Evolutionary conservation across 257 asterid species (phyloP), one percentile per base, ranked within the genome.

Genomic region (Avicennia marina): DNA sequence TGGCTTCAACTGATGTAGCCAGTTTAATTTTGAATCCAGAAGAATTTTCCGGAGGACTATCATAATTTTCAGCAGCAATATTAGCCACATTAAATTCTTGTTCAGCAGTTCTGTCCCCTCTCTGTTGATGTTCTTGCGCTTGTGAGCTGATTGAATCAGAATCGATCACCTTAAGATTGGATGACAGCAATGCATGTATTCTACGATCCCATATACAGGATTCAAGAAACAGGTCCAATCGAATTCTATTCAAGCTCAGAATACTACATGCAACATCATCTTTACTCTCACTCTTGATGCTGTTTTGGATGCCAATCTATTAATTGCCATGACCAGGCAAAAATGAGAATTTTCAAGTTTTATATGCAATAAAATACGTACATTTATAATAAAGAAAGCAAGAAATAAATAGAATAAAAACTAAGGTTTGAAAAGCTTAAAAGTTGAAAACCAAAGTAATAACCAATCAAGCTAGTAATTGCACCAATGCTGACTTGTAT

Each of bases 131-230:
- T 27, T 55, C 61, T 22, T 42, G 42, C 24, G 44, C 61, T 24
- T 38, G 42, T 25, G 43, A 50, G 47, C 52, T 65, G n/a, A 53
- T 36, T 11, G 71, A 46, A 60, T 70, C 73, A 26, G 70, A 39
- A 38, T 58, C 55, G 25, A 66, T 25, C 43, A 56, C 75, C 59
- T 59, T 62, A 49, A 74, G 68, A 38, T 73, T 83, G 31, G 87
- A 72, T 16, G 95, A 84, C 52, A 68, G 83, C 53, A 90, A 65
- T 53, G 81, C 79, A 63, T 73, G 83, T 39, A 91, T 74, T 49
- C 98, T 86, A 61, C 63, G 85, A 75, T 87, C 95, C 98, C 98
- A 91, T 67, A 85, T 60, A 64, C 72, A 70, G 34, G 96, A 79
- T 70, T 76, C 88, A 21, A 91, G 83, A 46, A 85, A 65, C 67